These are phyloP conservation scores for Anthostomella pinea DNA, from an alignment of 2,329 filamentous ascomycete species.

Conservation along the genomic window DNA sequence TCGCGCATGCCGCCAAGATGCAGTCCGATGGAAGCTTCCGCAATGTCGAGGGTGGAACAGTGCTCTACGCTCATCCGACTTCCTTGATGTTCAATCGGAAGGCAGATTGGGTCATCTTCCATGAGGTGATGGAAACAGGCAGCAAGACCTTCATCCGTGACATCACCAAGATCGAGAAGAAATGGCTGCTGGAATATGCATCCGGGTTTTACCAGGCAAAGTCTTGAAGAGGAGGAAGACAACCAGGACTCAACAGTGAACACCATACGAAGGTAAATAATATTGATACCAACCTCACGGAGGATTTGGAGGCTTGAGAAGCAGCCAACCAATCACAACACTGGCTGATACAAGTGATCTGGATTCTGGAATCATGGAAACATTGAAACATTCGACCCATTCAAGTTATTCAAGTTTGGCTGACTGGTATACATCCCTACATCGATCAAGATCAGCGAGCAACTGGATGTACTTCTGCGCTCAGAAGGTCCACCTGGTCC, in stretches of 20 bases:
- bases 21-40: constrained; percentile 87
- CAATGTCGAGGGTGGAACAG: constrained; percentile 75
- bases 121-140: constrained; percentile 86
- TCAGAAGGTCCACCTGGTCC: too few relatives aligned
- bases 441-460: constrained; percentile 3
- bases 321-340: background rate
- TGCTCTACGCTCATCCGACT: constrained; percentile 84
- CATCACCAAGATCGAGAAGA: constrained; percentile 88
- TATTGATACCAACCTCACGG: background rate
- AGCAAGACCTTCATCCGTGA: constrained; percentile 89
- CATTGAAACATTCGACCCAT: background rate
- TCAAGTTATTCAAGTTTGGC: background rate
- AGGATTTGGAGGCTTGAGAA: background rate
- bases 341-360: background rate
- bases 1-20: constrained; percentile 91
- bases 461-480: too few relatives aligned
- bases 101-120: constrained; percentile 94
- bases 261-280: too few relatives aligned
- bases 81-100: constrained; percentile 95
- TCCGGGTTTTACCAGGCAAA: constrained; percentile 73
- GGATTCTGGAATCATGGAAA: too few relatives aligned
- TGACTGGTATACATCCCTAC: constrained; percentile 2
- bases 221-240: constrained; percentile 18
- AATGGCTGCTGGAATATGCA: constrained; percentile 88
- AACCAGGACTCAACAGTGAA: too few relatives aligned